Percentiles rank a stretch among this genome's conserved stretches.
phyloP scores from a whole-genome alignment of 495 filamentous ascomycete genomes.

The Aspergillus leporis region DNA sequence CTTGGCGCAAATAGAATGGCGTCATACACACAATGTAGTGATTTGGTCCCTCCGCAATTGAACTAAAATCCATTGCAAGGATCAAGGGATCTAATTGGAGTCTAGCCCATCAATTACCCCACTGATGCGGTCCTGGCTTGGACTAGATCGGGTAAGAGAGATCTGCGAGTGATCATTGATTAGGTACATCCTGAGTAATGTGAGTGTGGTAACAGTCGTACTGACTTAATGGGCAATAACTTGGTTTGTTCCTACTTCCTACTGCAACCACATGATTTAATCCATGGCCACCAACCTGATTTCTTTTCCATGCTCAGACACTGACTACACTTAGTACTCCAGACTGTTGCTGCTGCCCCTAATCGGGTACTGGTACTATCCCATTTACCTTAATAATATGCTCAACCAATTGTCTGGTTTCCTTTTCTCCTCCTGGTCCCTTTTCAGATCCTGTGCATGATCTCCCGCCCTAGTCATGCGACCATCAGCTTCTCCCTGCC shows the following conservation, averaged over 20 bases:
- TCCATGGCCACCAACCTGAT: not conserved
- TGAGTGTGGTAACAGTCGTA: not conserved
- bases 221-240: too few species aligned
- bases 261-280: not conserved
- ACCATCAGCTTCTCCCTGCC: not conserved
- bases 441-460: not conserved
- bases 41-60: too few species aligned
- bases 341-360: not conserved
- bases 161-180: not conserved
- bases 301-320: not conserved
- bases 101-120: too few species aligned
- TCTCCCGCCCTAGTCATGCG: not conserved
- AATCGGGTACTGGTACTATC: not conserved
- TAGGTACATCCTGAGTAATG: not conserved
- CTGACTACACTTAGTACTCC: too few species aligned
- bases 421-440: slow-evolving; percentile 2
- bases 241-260: too few species aligned
- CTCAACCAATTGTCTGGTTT: not conserved
- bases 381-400: not conserved
- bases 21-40: too few species aligned
- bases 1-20: too few species aligned
- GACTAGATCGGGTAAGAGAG: too few species aligned
- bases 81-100: too few species aligned
- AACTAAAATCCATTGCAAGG: too few species aligned
- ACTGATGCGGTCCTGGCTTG: too few species aligned